Percentiles rank a stretch among this genome's conserved stretches.
These are phyloP conservation scores for Alternaria infectoria DNA, from an alignment of 2,329 filamentous ascomycete species.

Conservation along the genomic window DNA sequence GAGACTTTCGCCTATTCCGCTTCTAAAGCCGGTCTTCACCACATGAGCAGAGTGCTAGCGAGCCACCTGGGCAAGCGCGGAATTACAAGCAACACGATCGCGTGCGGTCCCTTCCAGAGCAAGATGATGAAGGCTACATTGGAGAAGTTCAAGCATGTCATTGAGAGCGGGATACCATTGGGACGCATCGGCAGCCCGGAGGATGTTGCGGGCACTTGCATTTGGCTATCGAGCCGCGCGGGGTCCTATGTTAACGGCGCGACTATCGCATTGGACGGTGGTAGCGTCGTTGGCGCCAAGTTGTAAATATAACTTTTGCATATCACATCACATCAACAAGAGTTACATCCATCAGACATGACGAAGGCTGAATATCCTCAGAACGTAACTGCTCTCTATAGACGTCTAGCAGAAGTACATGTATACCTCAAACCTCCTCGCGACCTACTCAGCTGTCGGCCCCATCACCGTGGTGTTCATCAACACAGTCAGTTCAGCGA, in stretches of 20 bases:
- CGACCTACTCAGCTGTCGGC: no score
- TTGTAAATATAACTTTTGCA: slow-evolving; percentile 25
- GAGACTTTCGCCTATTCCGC: slow-evolving; percentile 67
- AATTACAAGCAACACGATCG: slow-evolving; percentile 71
- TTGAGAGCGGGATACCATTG: slow-evolving; percentile 67
- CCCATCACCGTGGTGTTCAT: no score
- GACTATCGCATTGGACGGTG: slow-evolving; percentile 52
- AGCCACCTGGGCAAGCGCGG: slow-evolving; percentile 65
- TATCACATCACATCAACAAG: no score
- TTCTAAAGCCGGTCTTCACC: slow-evolving; percentile 68
- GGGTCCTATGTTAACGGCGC: slow-evolving; percentile 58
- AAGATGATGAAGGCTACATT: slow-evolving; percentile 78
- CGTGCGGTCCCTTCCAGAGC: slow-evolving; percentile 73
- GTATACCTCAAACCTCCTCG: no score
- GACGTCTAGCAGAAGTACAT: no score
- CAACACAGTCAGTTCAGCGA: no score
- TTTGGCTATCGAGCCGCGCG: slow-evolving; percentile 72
- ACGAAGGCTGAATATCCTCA: no score
- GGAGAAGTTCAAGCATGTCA: slow-evolving; percentile 61
- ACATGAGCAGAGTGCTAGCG: slow-evolving; percentile 69
- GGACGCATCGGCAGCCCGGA: slow-evolving; percentile 70
- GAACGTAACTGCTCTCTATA: no score
- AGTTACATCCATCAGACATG: no score
- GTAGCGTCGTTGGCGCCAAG: slow-evolving; percentile 47
- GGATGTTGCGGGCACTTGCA: slow-evolving; percentile 74